These are phyloP conservation scores for Cladophialophora psammophila DNA, from an alignment of 2,329 filamentous ascomycete species.

Conservation along the genomic window DNA sequence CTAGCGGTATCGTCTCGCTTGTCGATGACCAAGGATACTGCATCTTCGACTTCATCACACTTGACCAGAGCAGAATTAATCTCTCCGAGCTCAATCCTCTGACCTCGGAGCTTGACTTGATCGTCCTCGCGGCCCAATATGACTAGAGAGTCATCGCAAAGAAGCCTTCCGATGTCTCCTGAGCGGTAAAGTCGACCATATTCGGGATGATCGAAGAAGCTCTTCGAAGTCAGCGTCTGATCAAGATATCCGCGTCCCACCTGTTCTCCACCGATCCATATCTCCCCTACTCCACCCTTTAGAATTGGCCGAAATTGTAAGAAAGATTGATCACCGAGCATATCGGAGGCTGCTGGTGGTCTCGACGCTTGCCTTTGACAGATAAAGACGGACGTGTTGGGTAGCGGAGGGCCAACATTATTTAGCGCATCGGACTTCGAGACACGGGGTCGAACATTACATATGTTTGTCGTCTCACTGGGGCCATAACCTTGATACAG, in stretches of 20 bases:
- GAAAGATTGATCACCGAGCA: slow-evolving; percentile 43
- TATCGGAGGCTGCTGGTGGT: background rate
- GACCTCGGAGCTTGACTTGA: slow-evolving; percentile 82
- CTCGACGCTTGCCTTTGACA: slow-evolving; percentile 30
- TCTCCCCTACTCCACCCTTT: slow-evolving; percentile 76
- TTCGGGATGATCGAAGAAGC: slow-evolving; percentile 71
- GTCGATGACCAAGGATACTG: slow-evolving; percentile 67
- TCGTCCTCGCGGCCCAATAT: slow-evolving; percentile 78
- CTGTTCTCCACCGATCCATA: slow-evolving; percentile 87
- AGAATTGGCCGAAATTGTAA: slow-evolving; percentile 63
- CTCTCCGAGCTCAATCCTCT: slow-evolving; percentile 79
- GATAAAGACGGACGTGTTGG: slow-evolving; percentile 79
- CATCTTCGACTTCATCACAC: slow-evolving; percentile 63
- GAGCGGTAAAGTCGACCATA: slow-evolving; percentile 81
- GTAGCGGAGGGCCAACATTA: slow-evolving; percentile 77
- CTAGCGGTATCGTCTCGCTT: slow-evolving; percentile 53
- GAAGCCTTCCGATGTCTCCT: slow-evolving; percentile 80
- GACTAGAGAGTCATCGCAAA: slow-evolving; percentile 76
- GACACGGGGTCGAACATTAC: slow-evolving; percentile 73
- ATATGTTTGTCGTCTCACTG: slow-evolving; percentile 88
- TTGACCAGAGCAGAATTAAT: slow-evolving; percentile 70
- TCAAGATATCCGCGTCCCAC: slow-evolving; percentile 76
- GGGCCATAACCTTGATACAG: slow-evolving; percentile 86
- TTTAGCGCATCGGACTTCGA: slow-evolving; percentile 65
- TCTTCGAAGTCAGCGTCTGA: slow-evolving; percentile 66